phyloP scores from a whole-genome alignment of 805 yeast genomes.

The Ogataea parapolymorpha region DNA sequence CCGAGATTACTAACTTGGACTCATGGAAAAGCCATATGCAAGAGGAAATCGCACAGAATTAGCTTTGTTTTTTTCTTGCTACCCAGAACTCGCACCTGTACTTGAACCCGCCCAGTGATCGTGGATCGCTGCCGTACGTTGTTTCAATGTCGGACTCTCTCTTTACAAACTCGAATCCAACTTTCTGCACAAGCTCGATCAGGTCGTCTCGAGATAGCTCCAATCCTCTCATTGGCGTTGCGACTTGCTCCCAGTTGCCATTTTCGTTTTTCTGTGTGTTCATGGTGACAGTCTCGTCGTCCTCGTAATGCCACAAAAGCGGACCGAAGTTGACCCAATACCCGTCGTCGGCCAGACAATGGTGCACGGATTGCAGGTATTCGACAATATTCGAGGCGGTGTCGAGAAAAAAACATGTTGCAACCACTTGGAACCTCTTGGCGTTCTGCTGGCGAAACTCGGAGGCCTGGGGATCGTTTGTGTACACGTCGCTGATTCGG shows the following conservation, averaged over 20 bases:
- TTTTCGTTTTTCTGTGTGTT: conserved; percentile 23
- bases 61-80: conserved; percentile 35
- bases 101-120: conserved; percentile 49
- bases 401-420: conserved; percentile 62
- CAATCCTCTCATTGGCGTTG: conserved; percentile 47
- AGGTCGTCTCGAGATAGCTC: conserved; percentile 61
- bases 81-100: conserved; percentile 73
- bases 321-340: conserved; percentile 70
- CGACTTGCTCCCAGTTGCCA: conserved; percentile 23
- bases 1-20: conserved; percentile 12
- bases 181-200: conserved; percentile 38
- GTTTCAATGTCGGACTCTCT: conserved; percentile 43
- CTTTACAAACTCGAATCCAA: conserved; percentile 51
- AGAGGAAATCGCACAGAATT: neutral
- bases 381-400: conserved; percentile 60
- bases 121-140: conserved; percentile 51
- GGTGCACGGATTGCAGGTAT: conserved; percentile 46
- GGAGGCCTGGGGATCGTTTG: conserved; percentile 36
- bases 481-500: conserved; percentile 34
- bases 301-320: conserved; percentile 68
- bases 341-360: conserved; percentile 45
- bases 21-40: conserved; percentile 21
- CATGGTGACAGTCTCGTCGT: conserved; percentile 35
- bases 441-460: conserved; percentile 41
- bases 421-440: conserved; percentile 41